Evolutionary conservation across 148 eudicot species (phyloP).

Genomic region (Selenicereus undatus): DNA sequence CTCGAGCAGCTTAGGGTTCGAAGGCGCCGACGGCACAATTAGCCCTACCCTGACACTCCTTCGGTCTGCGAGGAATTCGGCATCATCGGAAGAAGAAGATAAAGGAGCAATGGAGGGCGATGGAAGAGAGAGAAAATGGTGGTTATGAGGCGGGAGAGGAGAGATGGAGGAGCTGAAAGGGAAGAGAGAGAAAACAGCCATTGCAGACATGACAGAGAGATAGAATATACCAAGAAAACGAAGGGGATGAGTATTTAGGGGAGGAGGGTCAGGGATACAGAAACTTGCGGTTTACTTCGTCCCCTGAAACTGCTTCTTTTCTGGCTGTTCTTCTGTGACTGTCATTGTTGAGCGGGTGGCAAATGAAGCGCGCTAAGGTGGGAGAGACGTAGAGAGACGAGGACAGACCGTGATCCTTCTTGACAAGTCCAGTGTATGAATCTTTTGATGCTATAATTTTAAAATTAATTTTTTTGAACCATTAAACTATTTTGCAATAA

Average conservation of each 20-base stretch:
- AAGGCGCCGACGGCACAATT: slow-evolving; percentile 50
- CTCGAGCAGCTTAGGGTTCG: slow-evolving; percentile 64
- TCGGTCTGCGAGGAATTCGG: background rate
- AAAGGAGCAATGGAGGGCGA: slow-evolving; percentile 8
- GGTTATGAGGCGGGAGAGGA: slow-evolving; percentile 14
- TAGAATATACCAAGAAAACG: slow-evolving; percentile 30
- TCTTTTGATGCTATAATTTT: no score
- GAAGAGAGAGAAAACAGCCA: slow-evolving; percentile 33
- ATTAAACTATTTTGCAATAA: no score
- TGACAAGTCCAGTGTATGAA: no score
- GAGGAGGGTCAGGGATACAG: background rate
- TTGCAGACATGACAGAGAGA: slow-evolving; percentile 12
- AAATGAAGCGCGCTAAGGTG: no score
- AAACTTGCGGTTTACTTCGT: slow-evolving; percentile 24
- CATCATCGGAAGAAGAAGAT: background rate
- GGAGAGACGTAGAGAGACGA: no score
- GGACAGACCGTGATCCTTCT: no score
- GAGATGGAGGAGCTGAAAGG: slow-evolving; percentile 17
- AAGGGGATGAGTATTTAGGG: background rate
- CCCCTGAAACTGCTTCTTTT: background rate
- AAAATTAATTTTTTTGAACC: no score
- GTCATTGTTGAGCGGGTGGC: background rate
- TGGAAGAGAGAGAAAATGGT: slow-evolving; percentile 13
- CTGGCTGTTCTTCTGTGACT: background rate
- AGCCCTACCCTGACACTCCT: slow-evolving; percentile 1